Evolutionary conservation across 257 asterid species (phyloP).

Genomic region (Ilex asprella): DNA sequence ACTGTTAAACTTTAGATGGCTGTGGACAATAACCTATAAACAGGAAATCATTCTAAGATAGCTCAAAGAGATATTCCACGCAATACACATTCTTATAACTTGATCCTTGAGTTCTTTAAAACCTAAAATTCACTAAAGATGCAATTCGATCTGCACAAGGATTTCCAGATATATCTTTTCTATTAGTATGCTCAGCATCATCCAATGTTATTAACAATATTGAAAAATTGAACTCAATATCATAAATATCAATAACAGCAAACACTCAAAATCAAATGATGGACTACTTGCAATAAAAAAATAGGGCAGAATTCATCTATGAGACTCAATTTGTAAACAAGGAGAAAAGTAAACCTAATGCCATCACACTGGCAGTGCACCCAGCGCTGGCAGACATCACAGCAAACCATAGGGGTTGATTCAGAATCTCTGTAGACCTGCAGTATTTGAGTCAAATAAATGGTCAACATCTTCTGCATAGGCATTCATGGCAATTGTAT

Average conservation of each 20-base stretch:
- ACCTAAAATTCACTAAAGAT: too few relatives aligned
- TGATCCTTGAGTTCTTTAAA: too few relatives aligned
- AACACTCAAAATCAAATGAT: neutral
- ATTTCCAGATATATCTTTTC: too few relatives aligned
- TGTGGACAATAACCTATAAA: too few relatives aligned
- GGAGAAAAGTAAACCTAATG: slow-evolving; percentile 56
- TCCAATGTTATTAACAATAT: too few relatives aligned
- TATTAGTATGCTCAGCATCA: too few relatives aligned
- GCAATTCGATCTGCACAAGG: too few relatives aligned
- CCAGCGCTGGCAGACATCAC: slow-evolving; percentile 96
- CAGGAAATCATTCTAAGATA: too few relatives aligned
- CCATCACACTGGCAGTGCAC: slow-evolving; percentile 97
- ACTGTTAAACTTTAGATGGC: too few relatives aligned
- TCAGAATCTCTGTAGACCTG: slow-evolving; percentile 99
- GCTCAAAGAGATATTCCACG: too few relatives aligned
- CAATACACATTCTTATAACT: too few relatives aligned
- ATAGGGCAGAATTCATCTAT: neutral
- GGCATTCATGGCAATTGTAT: neutral
- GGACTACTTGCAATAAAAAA: neutral
- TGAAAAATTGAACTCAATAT: too few relatives aligned
- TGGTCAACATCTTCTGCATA: slow-evolving; percentile 19
- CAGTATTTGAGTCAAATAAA: slow-evolving; percentile 17
- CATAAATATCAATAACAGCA: neutral
- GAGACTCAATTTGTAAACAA: slow-evolving; percentile 3
- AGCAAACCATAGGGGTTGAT: slow-evolving; percentile 98